Percentiles rank a stretch among this genome's conserved stretches.
phyloP scores from a whole-genome alignment of 495 filamentous ascomycete genomes.

The Bryoglossum gracile region DNA sequence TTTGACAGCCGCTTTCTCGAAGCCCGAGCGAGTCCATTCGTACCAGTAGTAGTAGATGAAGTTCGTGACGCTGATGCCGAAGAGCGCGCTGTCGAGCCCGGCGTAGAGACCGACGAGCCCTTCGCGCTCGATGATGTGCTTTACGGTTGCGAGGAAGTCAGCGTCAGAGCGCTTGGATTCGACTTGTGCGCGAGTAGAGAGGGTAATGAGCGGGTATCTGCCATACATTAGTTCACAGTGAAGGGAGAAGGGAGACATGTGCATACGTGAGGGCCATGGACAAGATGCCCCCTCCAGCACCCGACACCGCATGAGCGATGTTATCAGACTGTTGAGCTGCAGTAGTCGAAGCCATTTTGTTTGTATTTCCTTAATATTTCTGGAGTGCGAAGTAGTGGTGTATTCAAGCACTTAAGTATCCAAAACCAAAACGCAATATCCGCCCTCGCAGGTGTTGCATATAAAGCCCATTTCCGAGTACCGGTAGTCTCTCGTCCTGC shows the following conservation, averaged over 20 bases:
- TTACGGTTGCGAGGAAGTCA: slow-evolving; percentile 69
- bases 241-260: too few relatives aligned
- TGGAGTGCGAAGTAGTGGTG: too few relatives aligned
- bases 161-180: slow-evolving; percentile 89
- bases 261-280: slow-evolving; percentile 90
- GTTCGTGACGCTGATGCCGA: slow-evolving; percentile 97
- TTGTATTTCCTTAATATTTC: too few relatives aligned
- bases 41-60: slow-evolving; percentile 99
- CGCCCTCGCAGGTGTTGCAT: slow-evolving; percentile 4
- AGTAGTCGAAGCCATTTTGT: slow-evolving; percentile 28
- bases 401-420: background rate
- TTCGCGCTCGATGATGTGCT: slow-evolving; percentile 84
- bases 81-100: slow-evolving; percentile 82
- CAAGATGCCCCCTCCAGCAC: slow-evolving; percentile 83
- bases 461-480: slow-evolving; percentile 12
- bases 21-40: slow-evolving; percentile 88
- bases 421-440: slow-evolving; percentile 7
- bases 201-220: slow-evolving; percentile 92
- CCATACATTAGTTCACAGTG: too few relatives aligned
- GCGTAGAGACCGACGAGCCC: slow-evolving; percentile 82
- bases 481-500: background rate
- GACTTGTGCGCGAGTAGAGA: slow-evolving; percentile 95
- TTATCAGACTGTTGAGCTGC: slow-evolving; percentile 72
- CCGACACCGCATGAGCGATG: slow-evolving; percentile 80
- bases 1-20: slow-evolving; percentile 71